Percentiles rank a stretch among this genome's conserved stretches.
phyloP scores from a whole-genome alignment of 768 basidiomycete genomes.

The Tylopilus subfusipes region DNA sequence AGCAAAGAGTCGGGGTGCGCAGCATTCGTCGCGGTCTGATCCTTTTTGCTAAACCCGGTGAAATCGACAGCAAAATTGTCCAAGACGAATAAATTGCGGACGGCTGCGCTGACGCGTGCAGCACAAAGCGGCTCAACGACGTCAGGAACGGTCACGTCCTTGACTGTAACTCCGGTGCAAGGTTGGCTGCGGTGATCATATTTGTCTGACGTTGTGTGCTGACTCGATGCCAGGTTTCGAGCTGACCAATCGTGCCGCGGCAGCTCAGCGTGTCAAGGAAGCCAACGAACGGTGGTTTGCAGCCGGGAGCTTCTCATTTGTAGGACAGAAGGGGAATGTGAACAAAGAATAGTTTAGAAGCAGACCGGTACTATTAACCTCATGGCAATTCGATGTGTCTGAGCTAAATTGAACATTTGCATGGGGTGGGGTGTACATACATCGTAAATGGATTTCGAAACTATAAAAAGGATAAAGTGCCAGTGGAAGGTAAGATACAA shows the following conservation, averaged over 20 bases:
- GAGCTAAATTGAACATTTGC: slow-evolving; percentile 1
- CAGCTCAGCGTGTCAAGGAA: slow-evolving; percentile 84
- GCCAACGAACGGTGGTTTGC: slow-evolving; percentile 98
- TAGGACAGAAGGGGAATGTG: slow-evolving; percentile 51
- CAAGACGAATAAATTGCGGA: slow-evolving; percentile 88
- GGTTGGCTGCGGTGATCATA: slow-evolving; percentile 41
- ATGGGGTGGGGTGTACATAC: slow-evolving; percentile 15
- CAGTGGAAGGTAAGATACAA: not conserved
- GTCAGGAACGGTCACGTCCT: slow-evolving; percentile 86
- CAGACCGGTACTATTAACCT: not conserved
- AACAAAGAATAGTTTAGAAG: slow-evolving; percentile 20
- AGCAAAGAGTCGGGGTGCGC: slow-evolving; percentile 83
- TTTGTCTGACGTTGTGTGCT: slow-evolving; percentile 3
- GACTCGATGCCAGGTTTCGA: slow-evolving; percentile 62
- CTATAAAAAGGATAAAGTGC: slow-evolving; percentile 20
- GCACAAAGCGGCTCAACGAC: slow-evolving; percentile 51
- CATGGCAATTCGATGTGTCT: not conserved
- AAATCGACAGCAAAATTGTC: slow-evolving; percentile 80
- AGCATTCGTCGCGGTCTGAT: not conserved
- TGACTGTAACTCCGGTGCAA: slow-evolving; percentile 95
- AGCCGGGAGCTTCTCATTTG: slow-evolving; percentile 77
- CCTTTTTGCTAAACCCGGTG: not conserved
- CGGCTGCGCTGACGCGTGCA: slow-evolving; percentile 75
- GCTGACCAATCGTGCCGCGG: slow-evolving; percentile 86
- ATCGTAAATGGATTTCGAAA: slow-evolving; percentile 9